Conservation (phyloP, 2,329 filamentous ascomycete species). For the Akanthomyces muscarius region DNA sequence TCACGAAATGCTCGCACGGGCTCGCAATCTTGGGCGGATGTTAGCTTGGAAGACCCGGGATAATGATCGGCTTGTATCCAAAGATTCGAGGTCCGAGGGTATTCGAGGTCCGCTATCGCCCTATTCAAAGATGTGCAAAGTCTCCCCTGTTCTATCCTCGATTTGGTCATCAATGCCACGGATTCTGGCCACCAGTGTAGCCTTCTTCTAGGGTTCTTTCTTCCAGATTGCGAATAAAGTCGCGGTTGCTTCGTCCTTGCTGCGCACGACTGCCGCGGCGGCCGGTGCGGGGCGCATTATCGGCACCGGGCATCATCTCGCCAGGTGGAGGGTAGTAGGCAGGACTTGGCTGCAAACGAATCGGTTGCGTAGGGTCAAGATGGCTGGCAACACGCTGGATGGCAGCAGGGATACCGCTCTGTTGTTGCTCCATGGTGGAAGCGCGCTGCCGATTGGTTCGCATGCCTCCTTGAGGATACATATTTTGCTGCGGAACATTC, state of each 20-base stretch:
- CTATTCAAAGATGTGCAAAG: background rate
- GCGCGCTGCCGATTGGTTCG: constrained; percentile 80
- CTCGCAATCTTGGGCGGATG: background rate
- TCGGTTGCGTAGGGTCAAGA: constrained; percentile 89
- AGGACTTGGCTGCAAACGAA: constrained; percentile 88
- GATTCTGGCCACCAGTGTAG: constrained; percentile 63
- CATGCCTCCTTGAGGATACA: constrained; percentile 63
- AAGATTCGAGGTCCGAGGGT: background rate
- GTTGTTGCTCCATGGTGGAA: constrained; percentile 93
- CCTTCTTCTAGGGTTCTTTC: constrained; percentile 92
- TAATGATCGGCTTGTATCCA: constrained; percentile 4
- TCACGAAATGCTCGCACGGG: background rate
- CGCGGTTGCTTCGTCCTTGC: constrained; percentile 61
- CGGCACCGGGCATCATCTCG: constrained; percentile 68
- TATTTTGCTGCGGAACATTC: constrained; percentile 45
- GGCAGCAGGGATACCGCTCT: constrained; percentile 84
- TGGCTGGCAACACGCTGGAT: constrained; percentile 95
- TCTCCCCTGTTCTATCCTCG: background rate
- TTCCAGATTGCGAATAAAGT: constrained; percentile 93
- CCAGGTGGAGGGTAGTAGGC: constrained; percentile 94
- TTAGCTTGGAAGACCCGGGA: background rate
- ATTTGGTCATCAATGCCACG: constrained; percentile 58
- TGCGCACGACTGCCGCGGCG: constrained; percentile 72
- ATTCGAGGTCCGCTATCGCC: background rate
- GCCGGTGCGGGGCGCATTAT: constrained; percentile 55